phyloP scores from a whole-genome alignment of 768 basidiomycete genomes.

The Tylopilus felleus region DNA sequence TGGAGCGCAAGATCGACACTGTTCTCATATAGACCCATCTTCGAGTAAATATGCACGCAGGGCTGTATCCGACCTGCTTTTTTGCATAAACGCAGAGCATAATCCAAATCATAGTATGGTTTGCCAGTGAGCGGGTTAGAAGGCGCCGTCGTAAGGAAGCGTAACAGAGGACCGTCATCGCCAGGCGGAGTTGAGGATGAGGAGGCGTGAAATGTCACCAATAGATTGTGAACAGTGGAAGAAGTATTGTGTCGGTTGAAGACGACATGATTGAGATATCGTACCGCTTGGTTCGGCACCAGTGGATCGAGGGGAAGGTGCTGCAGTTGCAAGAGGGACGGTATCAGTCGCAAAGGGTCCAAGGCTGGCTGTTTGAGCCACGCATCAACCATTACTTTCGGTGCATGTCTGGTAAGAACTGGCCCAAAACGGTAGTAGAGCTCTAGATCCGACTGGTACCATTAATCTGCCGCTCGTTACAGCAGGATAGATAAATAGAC shows the following conservation, averaged over 20 bases:
- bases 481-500: slow-evolving; percentile 1
- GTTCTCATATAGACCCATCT: slow-evolving; percentile 96
- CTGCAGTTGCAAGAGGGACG: slow-evolving; percentile 81
- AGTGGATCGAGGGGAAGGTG: slow-evolving; percentile 68
- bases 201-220: slow-evolving; percentile 81
- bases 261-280: slow-evolving; percentile 83
- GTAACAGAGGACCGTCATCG: slow-evolving; percentile 77
- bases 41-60: slow-evolving; percentile 94
- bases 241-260: slow-evolving; percentile 79
- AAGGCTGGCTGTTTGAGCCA: slow-evolving; percentile 84
- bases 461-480: slow-evolving; percentile 1
- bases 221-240: slow-evolving; percentile 88
- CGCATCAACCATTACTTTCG: slow-evolving; percentile 88
- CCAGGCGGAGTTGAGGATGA: slow-evolving; percentile 41
- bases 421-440: slow-evolving; percentile 93
- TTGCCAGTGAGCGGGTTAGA: slow-evolving; percentile 76
- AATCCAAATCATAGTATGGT: slow-evolving; percentile 96
- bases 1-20: slow-evolving; percentile 93
- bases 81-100: slow-evolving; percentile 91
- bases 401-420: slow-evolving; percentile 79
- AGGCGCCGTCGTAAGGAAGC: slow-evolving; percentile 81
- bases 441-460: slow-evolving; percentile 67
- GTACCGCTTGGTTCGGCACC: slow-evolving; percentile 80
- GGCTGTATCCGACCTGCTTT: slow-evolving; percentile 75
- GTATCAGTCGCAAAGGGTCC: slow-evolving; percentile 82